Base-by-base conservation (phyloP, 371 early-diverging fungal genomes). In the Neoconidiobolus thromboides region DNA sequence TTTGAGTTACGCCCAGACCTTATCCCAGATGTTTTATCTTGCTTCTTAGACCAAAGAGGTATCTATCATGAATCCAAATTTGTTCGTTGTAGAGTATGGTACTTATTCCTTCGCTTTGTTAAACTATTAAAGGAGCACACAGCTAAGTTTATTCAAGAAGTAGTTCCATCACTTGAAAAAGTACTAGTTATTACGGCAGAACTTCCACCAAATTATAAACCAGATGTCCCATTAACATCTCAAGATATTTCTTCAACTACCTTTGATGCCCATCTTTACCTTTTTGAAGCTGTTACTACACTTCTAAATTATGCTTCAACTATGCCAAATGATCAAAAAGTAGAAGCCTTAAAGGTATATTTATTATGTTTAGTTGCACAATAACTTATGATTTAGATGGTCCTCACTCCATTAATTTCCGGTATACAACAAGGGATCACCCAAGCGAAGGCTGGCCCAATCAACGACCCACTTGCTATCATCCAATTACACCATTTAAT, bases 271-370 rank as follows among this genome's bases (percentile, higher is more conserved):
- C 93, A 94, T 68, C 67, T 89, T 40, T 89, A 86, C 66, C 67
- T 93, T 43, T 94, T 91, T 74, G 96, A 96, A 68, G 82, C 91
- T 1, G 91, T 86, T 55, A 93, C 94, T 36, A 73, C 82, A 60
- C 70, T 93, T 65, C 88, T 94, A 12, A 40, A 41, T 64, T 85
- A 95, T 7, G 72, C 82, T 39, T 83, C 85, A 37, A 68, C 68
- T 46, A 72, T 86, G 46, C 77, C 82, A 55, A 71, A 74, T 12
- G 71, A 75, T 60, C 80, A 82, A 58, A 89, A 90, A 68, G 78
- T 80, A 58, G 80, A 85, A 63, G 81, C 84, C 52, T 73, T 90
- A 43, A 76, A 78, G 66, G 80, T 80, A 64, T 14, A 55, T 58
- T 43, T 56, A 4, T 10, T 37, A 39, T 38, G 0, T 46, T 15